These are phyloP conservation scores for Hypoxylon sp. DNA, from an alignment of 2,329 filamentous ascomycete species.

Conservation along the genomic window DNA sequence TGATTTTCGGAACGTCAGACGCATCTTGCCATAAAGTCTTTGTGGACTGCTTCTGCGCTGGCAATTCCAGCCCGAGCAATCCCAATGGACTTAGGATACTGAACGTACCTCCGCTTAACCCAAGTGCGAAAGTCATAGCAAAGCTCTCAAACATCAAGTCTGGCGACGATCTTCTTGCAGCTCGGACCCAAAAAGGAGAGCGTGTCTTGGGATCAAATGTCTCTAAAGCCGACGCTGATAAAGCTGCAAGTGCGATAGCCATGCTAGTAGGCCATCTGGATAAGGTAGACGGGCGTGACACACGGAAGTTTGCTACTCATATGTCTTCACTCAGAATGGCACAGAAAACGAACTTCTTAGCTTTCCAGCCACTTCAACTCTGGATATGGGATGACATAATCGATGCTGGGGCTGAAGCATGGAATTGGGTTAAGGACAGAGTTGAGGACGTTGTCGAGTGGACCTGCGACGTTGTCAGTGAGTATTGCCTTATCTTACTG, in stretches of 20 bases:
- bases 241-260: slow-evolving; percentile 1
- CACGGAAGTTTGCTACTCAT: background rate
- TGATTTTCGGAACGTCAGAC: background rate
- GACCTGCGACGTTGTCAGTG: background rate
- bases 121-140: background rate
- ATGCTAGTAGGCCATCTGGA: slow-evolving; percentile 2
- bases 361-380: background rate
- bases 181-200: background rate
- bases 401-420: background rate
- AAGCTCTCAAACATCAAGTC: slow-evolving; percentile 1
- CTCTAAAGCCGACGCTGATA: background rate
- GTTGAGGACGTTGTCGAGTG: background rate
- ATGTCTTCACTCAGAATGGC: slow-evolving; percentile 1
- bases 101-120: background rate
- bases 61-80: background rate
- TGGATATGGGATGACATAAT: slow-evolving; percentile 1
- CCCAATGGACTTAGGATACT: background rate
- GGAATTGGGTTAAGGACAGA: slow-evolving; percentile 1
- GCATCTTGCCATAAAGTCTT: background rate
- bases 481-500: background rate
- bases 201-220: background rate
- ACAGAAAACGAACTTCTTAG: background rate
- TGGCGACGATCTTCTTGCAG: background rate
- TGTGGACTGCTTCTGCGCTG: background rate
- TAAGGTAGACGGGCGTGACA: background rate